A percentile compares a stretch with the other conserved stretches of the same genome.
These are phyloP conservation scores for Candida maesae DNA, from an alignment of 805 yeast species.

Conservation along the genomic window DNA sequence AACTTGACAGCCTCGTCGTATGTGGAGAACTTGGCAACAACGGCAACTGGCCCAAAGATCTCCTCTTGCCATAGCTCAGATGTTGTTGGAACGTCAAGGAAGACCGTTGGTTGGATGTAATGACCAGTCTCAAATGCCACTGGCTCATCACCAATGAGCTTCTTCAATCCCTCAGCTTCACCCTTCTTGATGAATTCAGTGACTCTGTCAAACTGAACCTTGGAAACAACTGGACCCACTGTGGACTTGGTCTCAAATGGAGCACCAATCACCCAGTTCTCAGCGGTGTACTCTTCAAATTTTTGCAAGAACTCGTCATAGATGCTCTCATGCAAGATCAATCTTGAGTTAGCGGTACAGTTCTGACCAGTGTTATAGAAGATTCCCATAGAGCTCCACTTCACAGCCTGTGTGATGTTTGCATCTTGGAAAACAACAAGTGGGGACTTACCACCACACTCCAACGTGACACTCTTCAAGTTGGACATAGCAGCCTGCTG, in stretches of 20 bases:
- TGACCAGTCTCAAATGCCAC: constrained; percentile 48
- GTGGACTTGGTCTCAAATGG: constrained; percentile 45
- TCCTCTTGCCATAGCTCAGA: constrained; percentile 74
- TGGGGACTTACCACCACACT: constrained; percentile 74
- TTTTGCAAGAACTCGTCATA: constrained; percentile 48
- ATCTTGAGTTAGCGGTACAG: constrained; percentile 64
- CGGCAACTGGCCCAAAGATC: constrained; percentile 85
- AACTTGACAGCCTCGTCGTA: constrained; percentile 63
- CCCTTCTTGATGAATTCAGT: constrained; percentile 42
- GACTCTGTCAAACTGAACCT: constrained; percentile 53
- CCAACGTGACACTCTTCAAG: constrained; percentile 61
- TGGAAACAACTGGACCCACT: constrained; percentile 61
- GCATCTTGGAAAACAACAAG: constrained; percentile 60
- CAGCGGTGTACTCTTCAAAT: constrained; percentile 42
- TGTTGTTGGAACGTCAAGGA: constrained; percentile 61
- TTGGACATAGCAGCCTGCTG: constrained; percentile 63
- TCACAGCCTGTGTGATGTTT: constrained; percentile 58
- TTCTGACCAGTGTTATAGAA: constrained; percentile 65
- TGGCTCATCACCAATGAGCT: constrained; percentile 36
- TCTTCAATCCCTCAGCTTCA: constrained; percentile 45
- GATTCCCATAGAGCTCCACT: constrained; percentile 65
- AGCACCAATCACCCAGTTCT: constrained; percentile 52
- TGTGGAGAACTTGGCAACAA: constrained; percentile 57
- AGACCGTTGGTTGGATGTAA: constrained; percentile 72
- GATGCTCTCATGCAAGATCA: constrained; percentile 52